These are phyloP conservation scores for Sclerotinia subarctica DNA, from an alignment of 2,329 filamentous ascomycete genomes.

Conservation along the genomic window DNA sequence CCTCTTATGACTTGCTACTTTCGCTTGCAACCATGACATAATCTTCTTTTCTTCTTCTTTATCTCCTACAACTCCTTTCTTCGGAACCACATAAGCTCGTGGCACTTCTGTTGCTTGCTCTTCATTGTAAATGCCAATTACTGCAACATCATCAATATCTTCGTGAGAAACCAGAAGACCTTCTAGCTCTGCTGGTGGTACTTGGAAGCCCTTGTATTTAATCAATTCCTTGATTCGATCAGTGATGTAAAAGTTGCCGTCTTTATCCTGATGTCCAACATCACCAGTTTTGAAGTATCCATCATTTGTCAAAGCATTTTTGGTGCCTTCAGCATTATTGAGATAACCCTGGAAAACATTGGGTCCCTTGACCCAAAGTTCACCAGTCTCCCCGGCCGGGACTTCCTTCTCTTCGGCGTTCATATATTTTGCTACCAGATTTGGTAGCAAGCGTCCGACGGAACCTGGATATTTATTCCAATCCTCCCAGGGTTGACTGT, in stretches of 20 bases:
- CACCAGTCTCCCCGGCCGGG: constrained; percentile 58
- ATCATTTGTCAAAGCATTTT: constrained; percentile 65
- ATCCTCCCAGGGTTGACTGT: constrained; percentile 69
- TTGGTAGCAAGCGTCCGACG: constrained; percentile 73
- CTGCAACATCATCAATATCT: constrained; percentile 56
- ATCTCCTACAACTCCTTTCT: constrained; percentile 37
- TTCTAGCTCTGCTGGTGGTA: constrained; percentile 64
- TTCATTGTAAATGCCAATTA: constrained; percentile 59
- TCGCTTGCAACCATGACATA: constrained; percentile 53
- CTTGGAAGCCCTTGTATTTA: constrained; percentile 67
- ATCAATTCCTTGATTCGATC: constrained; percentile 74
- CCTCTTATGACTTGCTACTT: constrained; percentile 62
- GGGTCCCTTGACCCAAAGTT: constrained; percentile 64
- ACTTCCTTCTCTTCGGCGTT: constrained; percentile 61
- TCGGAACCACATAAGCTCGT: constrained; percentile 58
- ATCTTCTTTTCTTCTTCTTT: constrained; percentile 46
- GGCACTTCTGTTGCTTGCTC: constrained; percentile 66
- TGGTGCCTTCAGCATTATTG: constrained; percentile 64
- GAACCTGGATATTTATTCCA: constrained; percentile 76
- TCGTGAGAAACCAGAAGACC: constrained; percentile 45
- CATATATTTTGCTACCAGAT: constrained; percentile 79
- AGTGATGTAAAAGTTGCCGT: constrained; percentile 83
- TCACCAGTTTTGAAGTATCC: constrained; percentile 82
- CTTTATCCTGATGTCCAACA: constrained; percentile 70
- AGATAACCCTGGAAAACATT: constrained; percentile 58